phyloP scores from a whole-genome alignment of 306 rosid genomes.

The Amphicarpaea edgeworthii region DNA sequence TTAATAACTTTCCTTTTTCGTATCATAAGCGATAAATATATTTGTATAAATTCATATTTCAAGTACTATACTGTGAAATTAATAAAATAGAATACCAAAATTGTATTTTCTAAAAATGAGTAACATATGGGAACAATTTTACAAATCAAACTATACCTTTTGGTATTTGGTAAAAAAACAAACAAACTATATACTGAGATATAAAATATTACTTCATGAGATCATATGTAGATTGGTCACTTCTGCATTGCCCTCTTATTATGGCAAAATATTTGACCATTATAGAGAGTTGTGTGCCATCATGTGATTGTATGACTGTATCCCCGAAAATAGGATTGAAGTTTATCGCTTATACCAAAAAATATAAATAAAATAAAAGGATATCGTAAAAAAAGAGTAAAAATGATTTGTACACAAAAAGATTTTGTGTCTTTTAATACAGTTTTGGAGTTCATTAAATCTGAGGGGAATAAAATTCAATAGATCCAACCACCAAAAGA shows the following conservation, averaged over 20 bases:
- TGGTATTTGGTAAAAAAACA: no score
- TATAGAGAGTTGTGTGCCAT: background rate
- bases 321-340: background rate
- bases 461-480: background rate
- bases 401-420: background rate
- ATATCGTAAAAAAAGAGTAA: background rate
- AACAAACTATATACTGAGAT: background rate
- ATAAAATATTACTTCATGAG: background rate
- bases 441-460: slow-evolving; percentile 1
- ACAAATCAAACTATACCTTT: no score
- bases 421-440: background rate
- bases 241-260: background rate
- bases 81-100: no score
- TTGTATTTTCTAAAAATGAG: no score
- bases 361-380: no score
- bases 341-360: background rate
- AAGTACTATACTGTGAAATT: no score
- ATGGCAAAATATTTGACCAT: background rate
- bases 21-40: background rate
- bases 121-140: no score
- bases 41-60: background rate
- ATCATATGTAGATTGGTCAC: background rate
- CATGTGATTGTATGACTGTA: background rate
- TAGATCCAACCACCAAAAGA: slow-evolving; percentile 1
- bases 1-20: background rate